Evolutionary conservation across 768 basidiomycete species (phyloP), one percentile per base, ranked within the genome.

Genomic region (Holtermannia corniformis): DNA sequence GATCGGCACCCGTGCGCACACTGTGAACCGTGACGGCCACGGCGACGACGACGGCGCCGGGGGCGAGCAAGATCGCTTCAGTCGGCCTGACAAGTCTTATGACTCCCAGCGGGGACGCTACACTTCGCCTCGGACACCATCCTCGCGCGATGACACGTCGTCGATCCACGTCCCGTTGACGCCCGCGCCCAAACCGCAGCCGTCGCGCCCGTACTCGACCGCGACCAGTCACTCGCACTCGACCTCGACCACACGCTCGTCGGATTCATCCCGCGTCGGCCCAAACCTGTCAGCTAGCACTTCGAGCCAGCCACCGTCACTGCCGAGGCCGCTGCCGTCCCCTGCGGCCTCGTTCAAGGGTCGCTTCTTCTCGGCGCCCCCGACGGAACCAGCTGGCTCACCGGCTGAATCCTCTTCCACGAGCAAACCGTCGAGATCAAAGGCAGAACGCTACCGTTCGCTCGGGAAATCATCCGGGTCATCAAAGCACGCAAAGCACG

Each of bases 331-430:
- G 0, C 51, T 50, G 16, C 58, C 56, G n/a, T 62, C 65, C 0
- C 58, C 65, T 19, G 16, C 61, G 19, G 44, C 52, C 23, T 49
- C 45, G 1, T 62, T 68, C 58, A 68, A 68, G 42, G 46, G 49
- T 16, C 55, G 64, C 21, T 65, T 68, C 56, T 68, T 68, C 55
- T 63, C 66, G 13, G 43, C 59, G 3, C 63, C 63, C 1, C n/a
- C 41, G 41, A 43, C 41, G 27, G 37, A 11, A 50, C 50, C 12
- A 25, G 11, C 11, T 41, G 19, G 4, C 21, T 41, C 32, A 27
- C 41, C 52, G 12, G 44, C 45, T 25, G 32, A n/a, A n/a, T 37
- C 45, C 7, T 40, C 41, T 46, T 1, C 27, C 27, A 5, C 49
- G 51, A 44, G 51, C 42, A 13, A 51, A 51, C 3, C 22, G n/a